Conservation (phyloP, 495 filamentous ascomycete species). For the Neurospora intermedia region DNA sequence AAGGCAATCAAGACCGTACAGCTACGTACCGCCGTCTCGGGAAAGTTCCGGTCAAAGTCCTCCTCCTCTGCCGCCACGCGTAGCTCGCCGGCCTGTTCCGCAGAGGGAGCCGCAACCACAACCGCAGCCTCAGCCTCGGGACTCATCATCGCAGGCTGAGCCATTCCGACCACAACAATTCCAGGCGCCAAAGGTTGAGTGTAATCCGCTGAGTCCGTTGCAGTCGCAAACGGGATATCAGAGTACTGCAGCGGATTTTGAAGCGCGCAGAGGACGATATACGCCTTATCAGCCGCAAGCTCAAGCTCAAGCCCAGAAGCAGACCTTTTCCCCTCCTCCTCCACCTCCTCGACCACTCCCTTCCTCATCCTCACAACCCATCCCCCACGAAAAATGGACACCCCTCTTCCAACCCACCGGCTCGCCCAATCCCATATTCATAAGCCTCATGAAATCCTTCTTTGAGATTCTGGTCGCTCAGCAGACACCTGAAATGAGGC, state of each 20-base stretch:
- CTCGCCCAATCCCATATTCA: neutral
- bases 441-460: neutral
- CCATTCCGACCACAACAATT: neutral
- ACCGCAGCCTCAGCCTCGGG: neutral
- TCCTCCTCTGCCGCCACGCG: neutral
- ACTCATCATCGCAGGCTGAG: neutral
- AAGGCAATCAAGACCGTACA: neutral
- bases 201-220: neutral
- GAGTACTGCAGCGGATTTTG: neutral
- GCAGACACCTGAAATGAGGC: neutral
- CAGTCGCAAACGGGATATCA: neutral
- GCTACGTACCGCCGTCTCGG: neutral
- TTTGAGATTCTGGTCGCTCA: neutral
- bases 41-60: neutral
- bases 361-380: neutral
- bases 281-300: neutral
- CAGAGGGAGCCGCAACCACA: neutral
- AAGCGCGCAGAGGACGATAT: neutral
- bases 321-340: neutral
- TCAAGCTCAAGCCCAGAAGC: too few relatives aligned
- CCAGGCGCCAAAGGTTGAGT: neutral
- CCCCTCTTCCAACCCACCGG: neutral
- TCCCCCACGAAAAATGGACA: neutral
- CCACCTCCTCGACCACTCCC: neutral
- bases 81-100: neutral